Conservation (phyloP, 2,329 filamentous ascomycete genomes). For the Teratosphaeria pseudoeucalypti region DNA sequence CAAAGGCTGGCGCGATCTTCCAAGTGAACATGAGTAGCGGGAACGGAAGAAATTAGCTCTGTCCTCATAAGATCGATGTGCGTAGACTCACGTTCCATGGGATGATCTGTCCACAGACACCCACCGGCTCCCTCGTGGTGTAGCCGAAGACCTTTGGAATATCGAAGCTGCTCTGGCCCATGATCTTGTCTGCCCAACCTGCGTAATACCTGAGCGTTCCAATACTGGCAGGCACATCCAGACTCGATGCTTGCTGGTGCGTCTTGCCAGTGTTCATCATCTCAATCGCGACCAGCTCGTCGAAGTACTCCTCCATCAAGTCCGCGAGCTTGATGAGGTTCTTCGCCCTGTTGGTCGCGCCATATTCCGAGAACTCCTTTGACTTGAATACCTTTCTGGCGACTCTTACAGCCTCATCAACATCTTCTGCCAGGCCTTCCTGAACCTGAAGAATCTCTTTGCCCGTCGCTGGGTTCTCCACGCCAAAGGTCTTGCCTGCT, state of each 20-base stretch:
- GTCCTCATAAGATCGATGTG: slow-evolving; percentile 30
- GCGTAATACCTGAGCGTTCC: slow-evolving; percentile 14
- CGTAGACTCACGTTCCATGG: background rate
- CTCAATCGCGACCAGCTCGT: slow-evolving; percentile 53
- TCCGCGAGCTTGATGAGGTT: slow-evolving; percentile 57
- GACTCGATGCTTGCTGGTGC: slow-evolving; percentile 1
- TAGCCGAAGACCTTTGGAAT: slow-evolving; percentile 26
- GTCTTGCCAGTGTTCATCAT: slow-evolving; percentile 44
- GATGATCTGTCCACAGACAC: slow-evolving; percentile 31
- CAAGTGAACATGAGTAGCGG: slow-evolving; percentile 28
- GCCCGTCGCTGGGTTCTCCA: slow-evolving; percentile 42
- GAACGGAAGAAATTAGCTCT: slow-evolving; percentile 4
- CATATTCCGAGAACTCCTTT: slow-evolving; percentile 57
- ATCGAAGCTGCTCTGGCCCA: slow-evolving; percentile 19
- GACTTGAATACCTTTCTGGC: slow-evolving; percentile 28
- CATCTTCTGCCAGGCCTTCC: slow-evolving; percentile 43
- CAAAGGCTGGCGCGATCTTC: slow-evolving; percentile 52
- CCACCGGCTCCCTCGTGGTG: slow-evolving; percentile 23
- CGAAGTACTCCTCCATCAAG: slow-evolving; percentile 24
- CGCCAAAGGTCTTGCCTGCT: slow-evolving; percentile 50
- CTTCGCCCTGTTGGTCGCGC: slow-evolving; percentile 53
- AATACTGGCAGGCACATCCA: background rate
- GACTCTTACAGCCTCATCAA: slow-evolving; percentile 46
- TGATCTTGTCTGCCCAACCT: slow-evolving; percentile 18
- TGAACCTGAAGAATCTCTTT: slow-evolving; percentile 29